Evolutionary conservation across 2,329 filamentous ascomycete genomes (phyloP), one percentile per base, ranked within the genome.

Genomic region (Capronia coronata): DNA sequence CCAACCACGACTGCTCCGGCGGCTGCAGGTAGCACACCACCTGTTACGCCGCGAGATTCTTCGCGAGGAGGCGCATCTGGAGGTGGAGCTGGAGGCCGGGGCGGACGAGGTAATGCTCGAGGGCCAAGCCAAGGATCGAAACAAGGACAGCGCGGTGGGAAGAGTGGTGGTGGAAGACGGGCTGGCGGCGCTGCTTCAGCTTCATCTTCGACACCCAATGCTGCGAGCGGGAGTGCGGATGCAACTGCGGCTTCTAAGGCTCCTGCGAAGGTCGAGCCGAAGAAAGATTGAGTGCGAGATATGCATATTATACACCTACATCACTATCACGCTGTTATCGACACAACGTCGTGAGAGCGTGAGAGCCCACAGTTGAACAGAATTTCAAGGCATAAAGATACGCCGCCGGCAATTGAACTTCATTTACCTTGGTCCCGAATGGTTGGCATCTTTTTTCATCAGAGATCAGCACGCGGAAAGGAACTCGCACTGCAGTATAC

Each of bases 171-270:
- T 39, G 42, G 43, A 19, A 42, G 38, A 13, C 38, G 38, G 1
- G 57, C 58, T 11, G 52, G 60, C 34, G 51, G 61, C 37, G 61
- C 57, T 41, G 59, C 34, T 6, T 37, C 34, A 37, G 14, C 34
- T 37, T 37, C 34, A 19, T 7, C n/a, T 13, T 37, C 38, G 16
- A 41, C 38, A 23, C 4, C 19, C 6, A 14, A 19, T 25, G 38
- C 38, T 37, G 34, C 34, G 1, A 37, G 14, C 14, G 43, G 29
- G 32, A 50, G 14, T 22, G 46, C 13, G 29, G 40, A 27, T 40
- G 37, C 27, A 30, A 43, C 30, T 37, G 14, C 41, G 10, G 27
- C 39, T 14, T 18, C 37, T 9, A 35, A 27, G 3, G 19, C 38
- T 10, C 22, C 22, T 16, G 35, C 19, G 8, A 53, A 53, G 16